These are phyloP conservation scores for Aegilops umbellulata DNA, from an alignment of 176 grass and related monocot species.

Conservation along the genomic window DNA sequence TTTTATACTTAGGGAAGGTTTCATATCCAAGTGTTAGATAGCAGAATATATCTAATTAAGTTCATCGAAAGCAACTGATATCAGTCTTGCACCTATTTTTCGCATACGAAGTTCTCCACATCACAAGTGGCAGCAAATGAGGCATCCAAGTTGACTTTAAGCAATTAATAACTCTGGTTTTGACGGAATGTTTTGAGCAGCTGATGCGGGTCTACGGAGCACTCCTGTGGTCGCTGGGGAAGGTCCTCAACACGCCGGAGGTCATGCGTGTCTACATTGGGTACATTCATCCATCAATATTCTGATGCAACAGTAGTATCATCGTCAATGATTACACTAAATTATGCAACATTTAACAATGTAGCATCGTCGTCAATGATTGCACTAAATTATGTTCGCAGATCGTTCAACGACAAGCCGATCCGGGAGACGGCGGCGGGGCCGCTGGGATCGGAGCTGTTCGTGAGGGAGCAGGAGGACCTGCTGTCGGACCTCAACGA, in stretches of 20 bases:
- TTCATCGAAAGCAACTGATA: not conserved
- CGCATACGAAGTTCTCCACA: not conserved
- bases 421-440: slow-evolving; percentile 58
- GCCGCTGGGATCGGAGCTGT: slow-evolving; percentile 69
- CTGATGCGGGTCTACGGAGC: slow-evolving; percentile 94
- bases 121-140: not conserved
- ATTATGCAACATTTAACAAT: too few species aligned
- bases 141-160: not conserved
- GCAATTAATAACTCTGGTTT: not conserved
- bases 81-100: not conserved
- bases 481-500: slow-evolving; percentile 81
- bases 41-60: not conserved
- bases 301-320: not conserved
- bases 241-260: slow-evolving; percentile 90
- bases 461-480: slow-evolving; percentile 82
- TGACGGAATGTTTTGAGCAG: slow-evolving; percentile 26
- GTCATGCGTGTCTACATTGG: slow-evolving; percentile 92
- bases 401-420: slow-evolving; percentile 91
- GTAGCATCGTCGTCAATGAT: not conserved
- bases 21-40: not conserved
- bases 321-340: too few species aligned
- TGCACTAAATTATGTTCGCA: slow-evolving; percentile 1
- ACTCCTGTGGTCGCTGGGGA: slow-evolving; percentile 87
- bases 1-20: too few species aligned
- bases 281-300: slow-evolving; percentile 31